A percentile compares a stretch with the other conserved stretches of the same genome.
Evolutionary conservation across 1,284 basidiomycete species (phyloP).

Genomic region (Moniliophthora roreri): DNA sequence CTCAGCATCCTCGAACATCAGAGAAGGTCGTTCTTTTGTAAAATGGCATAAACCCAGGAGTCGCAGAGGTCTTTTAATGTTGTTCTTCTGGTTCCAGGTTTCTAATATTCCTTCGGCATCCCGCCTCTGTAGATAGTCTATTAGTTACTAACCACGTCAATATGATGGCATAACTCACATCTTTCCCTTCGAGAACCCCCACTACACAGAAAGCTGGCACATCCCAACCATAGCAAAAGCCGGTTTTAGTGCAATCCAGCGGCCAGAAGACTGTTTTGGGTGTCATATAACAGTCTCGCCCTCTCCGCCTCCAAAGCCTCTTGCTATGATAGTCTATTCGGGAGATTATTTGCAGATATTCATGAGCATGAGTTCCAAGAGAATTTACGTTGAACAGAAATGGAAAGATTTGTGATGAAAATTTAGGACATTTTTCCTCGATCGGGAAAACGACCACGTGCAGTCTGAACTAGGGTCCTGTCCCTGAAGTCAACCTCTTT

Average conservation of each 20-base stretch:
- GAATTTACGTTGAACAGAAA: not conserved
- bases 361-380: no score
- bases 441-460: conserved; percentile 50
- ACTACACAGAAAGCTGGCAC: conserved; percentile 45
- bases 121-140: not conserved
- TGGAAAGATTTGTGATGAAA: not conserved
- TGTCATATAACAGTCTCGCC: not conserved
- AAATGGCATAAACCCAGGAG: not conserved
- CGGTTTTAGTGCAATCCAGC: conserved; percentile 37
- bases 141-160: not conserved
- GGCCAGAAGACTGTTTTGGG: conserved; percentile 55
- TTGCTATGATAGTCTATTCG: no score
- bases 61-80: not conserved
- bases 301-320: not conserved
- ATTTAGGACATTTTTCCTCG: conserved; percentile 47
- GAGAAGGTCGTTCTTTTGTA: not conserved
- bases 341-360: no score
- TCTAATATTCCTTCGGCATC: not conserved
- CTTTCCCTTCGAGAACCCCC: conserved; percentile 39
- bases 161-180: conserved; percentile 26
- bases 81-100: no score
- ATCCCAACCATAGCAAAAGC: conserved; percentile 58
- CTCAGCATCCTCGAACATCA: conserved; percentile 13
- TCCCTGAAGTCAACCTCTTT: not conserved
- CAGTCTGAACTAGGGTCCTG: conserved; percentile 42